These are phyloP conservation scores for Jamesozyma hellenica DNA, from an alignment of 805 yeast species.

Conservation along the genomic window DNA sequence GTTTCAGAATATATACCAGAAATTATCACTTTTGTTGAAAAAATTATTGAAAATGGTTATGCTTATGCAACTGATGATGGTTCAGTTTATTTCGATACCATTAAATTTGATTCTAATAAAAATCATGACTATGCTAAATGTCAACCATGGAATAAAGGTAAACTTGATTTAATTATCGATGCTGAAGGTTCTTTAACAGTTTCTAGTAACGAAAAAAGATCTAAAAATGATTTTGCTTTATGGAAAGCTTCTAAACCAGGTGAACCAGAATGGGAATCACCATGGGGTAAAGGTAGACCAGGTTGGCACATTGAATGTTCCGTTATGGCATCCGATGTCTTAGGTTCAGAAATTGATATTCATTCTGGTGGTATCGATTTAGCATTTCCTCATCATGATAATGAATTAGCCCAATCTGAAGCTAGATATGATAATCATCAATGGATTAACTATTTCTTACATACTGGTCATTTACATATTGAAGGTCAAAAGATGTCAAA, in stretches of 20 bases:
- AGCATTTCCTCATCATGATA: conserved; percentile 98
- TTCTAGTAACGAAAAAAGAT: conserved; percentile 50
- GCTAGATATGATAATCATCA: conserved; percentile 82
- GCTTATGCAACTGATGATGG: conserved; percentile 82
- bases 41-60: conserved; percentile 68
- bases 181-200: conserved; percentile 83
- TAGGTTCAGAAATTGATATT: conserved; percentile 79
- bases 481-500: conserved; percentile 99
- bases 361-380: conserved; percentile 96
- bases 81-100: conserved; percentile 92
- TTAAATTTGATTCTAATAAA: conserved; percentile 58
- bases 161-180: conserved; percentile 73
- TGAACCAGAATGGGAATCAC: conserved; percentile 91
- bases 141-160: conserved; percentile 97
- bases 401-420: conserved; percentile 94
- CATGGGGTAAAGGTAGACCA: conserved; percentile 97
- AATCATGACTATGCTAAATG: conserved; percentile 85
- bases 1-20: conserved; percentile 95
- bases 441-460: conserved; percentile 95
- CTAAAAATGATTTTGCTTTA: conserved; percentile 81
- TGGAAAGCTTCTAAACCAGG: conserved; percentile 97
- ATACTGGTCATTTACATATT: conserved; percentile 94
- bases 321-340: conserved; percentile 89
- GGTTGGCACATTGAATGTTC: conserved; percentile 99
- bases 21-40: conserved; percentile 67